Conservation (phyloP, 805 yeast genomes). For the Lachancea thermotolerans region DNA sequence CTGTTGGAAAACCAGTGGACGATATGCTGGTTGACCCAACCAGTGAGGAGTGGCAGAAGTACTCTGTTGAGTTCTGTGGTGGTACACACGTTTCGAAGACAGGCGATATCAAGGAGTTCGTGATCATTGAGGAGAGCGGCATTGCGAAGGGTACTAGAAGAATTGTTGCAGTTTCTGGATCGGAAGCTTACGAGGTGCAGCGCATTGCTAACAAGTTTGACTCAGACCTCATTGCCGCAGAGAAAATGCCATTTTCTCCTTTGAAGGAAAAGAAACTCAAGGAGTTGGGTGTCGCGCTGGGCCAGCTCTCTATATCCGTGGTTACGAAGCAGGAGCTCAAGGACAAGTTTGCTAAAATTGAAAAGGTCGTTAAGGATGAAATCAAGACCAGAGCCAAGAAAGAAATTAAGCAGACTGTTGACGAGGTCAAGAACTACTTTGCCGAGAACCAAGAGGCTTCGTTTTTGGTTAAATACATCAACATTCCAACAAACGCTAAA, state of each 20-base stretch:
- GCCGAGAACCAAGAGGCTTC: constrained; percentile 42
- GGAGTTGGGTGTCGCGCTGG: constrained; percentile 76
- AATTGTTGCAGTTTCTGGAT: constrained; percentile 93
- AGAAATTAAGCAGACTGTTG: constrained; percentile 76
- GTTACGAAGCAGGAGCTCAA: constrained; percentile 70
- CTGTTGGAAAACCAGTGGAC: constrained; percentile 86
- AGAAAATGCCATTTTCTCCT: constrained; percentile 61
- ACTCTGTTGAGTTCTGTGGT: constrained; percentile 95
- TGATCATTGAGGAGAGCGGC: constrained; percentile 90
- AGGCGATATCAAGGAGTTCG: constrained; percentile 85
- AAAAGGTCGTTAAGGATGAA: constrained; percentile 84
- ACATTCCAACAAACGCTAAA: constrained; percentile 78
- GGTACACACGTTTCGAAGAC: constrained; percentile 96
- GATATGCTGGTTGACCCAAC: constrained; percentile 67
- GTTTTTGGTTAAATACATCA: constrained; percentile 61
- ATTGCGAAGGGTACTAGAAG: constrained; percentile 98
- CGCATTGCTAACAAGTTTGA: constrained; percentile 70
- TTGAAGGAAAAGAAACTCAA: constrained; percentile 77
- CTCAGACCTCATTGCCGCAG: constrained; percentile 51
- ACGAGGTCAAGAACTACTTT: constrained; percentile 67
- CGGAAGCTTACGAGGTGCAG: constrained; percentile 86
- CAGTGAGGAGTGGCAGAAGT: constrained; percentile 65
- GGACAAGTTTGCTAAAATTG: constrained; percentile 67
- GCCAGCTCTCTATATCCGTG: constrained; percentile 76
- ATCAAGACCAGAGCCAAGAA: constrained; percentile 81